Conservation (phyloP, 495 filamentous ascomycete species). For the Penicillium samsonianum region DNA sequence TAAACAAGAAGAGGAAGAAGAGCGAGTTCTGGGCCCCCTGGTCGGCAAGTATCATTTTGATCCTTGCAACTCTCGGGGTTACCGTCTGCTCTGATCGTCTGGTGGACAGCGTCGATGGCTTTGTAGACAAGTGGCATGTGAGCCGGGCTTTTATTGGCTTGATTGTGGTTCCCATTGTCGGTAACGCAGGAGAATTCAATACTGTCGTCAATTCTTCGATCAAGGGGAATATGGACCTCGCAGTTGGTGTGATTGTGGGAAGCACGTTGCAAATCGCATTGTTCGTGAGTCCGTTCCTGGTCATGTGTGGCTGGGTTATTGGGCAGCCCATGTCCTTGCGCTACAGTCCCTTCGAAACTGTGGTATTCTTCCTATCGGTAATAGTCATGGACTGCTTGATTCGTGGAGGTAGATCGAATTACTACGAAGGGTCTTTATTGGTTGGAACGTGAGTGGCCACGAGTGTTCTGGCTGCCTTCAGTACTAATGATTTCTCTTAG, state of each 20-base stretch:
- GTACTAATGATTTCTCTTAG: constrained; percentile 27
- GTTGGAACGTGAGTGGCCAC: constrained; percentile 25
- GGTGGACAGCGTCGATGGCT: constrained; percentile 32
- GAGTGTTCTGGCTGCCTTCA: no score
- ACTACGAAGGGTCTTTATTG: constrained; percentile 36
- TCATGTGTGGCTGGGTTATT: constrained; percentile 44
- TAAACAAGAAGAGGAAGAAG: constrained; percentile 15
- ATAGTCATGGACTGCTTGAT: constrained; percentile 43
- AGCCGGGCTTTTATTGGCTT: constrained; percentile 33
- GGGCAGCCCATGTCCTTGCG: constrained; percentile 38
- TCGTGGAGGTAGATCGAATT: constrained; percentile 69
- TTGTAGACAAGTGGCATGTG: constrained; percentile 24
- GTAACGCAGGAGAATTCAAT: constrained; percentile 28
- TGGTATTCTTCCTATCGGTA: constrained; percentile 28
- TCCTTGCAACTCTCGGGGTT: constrained; percentile 31
- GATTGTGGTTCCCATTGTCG: constrained; percentile 36
- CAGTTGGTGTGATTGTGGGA: constrained; percentile 29
- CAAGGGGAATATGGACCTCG: constrained; percentile 32
- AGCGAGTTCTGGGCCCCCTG: constrained; percentile 17
- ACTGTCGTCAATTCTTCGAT: constrained; percentile 25
- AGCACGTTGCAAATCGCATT: constrained; percentile 36
- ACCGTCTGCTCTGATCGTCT: constrained; percentile 34
- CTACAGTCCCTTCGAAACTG: constrained; percentile 40
- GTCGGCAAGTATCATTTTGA: constrained; percentile 20
- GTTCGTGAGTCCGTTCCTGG: constrained; percentile 44